These are phyloP conservation scores for Penicillium palitans DNA, from an alignment of 2,329 filamentous ascomycete genomes.

Conservation along the genomic window DNA sequence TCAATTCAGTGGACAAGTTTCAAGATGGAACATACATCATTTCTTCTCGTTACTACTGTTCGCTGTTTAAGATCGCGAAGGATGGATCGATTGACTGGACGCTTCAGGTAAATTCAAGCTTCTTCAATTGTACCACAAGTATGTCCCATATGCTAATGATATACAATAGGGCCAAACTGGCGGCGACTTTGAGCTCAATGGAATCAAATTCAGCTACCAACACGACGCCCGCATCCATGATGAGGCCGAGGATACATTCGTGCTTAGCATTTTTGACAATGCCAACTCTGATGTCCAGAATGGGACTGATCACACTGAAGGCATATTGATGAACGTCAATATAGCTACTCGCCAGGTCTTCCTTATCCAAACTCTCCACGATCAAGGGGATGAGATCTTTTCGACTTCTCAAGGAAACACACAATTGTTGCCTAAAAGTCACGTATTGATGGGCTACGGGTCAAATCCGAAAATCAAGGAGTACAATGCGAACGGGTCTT, in stretches of 20 bases:
- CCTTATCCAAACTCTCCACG: not conserved
- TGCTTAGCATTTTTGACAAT: constrained; percentile 34
- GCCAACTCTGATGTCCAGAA: constrained; percentile 21
- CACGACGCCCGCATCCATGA: constrained; percentile 35
- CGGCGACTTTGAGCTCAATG: constrained; percentile 25
- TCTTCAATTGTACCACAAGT: no score
- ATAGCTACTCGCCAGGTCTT: constrained; percentile 8
- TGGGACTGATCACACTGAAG: constrained; percentile 7
- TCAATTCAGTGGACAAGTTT: constrained; percentile 25
- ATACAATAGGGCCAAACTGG: constrained; percentile 25
- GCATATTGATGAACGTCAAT: constrained; percentile 18
- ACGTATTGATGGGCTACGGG: constrained; percentile 13
- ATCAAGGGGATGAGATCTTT: constrained; percentile 7
- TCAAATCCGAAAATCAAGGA: constrained; percentile 31
- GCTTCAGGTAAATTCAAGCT: constrained; percentile 20
- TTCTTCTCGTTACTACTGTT: constrained; percentile 4
- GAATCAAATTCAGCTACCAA: constrained; percentile 25
- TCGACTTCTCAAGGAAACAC: constrained; percentile 19
- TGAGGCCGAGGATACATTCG: constrained; percentile 28
- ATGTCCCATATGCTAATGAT: not conserved
- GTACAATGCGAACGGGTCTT: constrained; percentile 21
- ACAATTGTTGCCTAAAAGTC: constrained; percentile 12
- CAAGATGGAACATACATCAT: constrained; percentile 3
- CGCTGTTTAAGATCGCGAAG: constrained; percentile 8
- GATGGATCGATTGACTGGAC: constrained; percentile 7